phyloP scores from a whole-genome alignment of 495 filamentous ascomycete species.

The Aspergillus affinis region DNA sequence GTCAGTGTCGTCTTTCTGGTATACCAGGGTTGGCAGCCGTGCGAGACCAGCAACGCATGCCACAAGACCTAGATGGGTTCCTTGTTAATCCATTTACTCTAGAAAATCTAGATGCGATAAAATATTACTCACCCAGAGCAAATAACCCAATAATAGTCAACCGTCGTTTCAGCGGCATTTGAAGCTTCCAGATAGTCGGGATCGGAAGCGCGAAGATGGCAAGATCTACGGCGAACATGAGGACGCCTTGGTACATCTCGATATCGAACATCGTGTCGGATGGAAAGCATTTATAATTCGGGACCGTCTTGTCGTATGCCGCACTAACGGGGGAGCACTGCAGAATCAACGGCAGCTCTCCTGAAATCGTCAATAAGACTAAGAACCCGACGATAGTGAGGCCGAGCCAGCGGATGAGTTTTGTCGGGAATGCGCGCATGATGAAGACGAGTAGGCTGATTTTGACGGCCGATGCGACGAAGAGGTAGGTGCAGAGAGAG shows the following conservation, averaged over 20 bases:
- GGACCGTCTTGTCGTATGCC: constrained; percentile 15
- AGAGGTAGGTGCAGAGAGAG: constrained; percentile 18
- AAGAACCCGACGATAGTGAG: constrained; percentile 17
- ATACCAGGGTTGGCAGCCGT: constrained; percentile 8
- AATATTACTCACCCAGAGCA: constrained; percentile 34
- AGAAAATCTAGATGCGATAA: background rate
- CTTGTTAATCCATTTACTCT: background rate
- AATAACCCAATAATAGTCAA: constrained; percentile 51
- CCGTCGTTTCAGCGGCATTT: constrained; percentile 46
- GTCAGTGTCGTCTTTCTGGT: constrained; percentile 13
- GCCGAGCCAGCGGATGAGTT: constrained; percentile 11
- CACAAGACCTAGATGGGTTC: constrained; percentile 1
- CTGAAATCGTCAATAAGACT: constrained; percentile 14
- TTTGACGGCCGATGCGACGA: constrained; percentile 21
- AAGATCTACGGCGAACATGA: constrained; percentile 46
- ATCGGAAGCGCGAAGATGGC: constrained; percentile 52
- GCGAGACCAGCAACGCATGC: constrained; percentile 11
- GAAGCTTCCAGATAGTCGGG: constrained; percentile 41
- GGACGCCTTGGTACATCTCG: constrained; percentile 20
- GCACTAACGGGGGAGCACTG: constrained; percentile 22
- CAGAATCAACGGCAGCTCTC: constrained; percentile 12
- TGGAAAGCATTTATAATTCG: constrained; percentile 13
- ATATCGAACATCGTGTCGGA: constrained; percentile 15
- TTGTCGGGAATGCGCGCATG: constrained; percentile 22
- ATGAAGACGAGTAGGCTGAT: constrained; percentile 20